Conservation (phyloP, 805 yeast species). For the Zygoascus tannicola region DNA sequence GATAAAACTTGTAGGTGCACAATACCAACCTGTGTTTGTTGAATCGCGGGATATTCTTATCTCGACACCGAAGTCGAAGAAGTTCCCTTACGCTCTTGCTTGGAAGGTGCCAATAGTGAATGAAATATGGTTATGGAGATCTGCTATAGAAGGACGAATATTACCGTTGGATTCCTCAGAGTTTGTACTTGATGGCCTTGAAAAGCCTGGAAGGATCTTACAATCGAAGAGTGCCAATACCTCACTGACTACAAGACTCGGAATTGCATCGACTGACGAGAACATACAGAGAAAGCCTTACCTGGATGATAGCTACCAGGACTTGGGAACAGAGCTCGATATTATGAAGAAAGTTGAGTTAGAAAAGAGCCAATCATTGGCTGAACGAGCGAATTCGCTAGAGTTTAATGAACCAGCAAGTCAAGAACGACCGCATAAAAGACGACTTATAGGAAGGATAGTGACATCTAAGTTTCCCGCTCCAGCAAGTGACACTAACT, state of each 20-base stretch:
- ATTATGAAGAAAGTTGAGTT: background rate
- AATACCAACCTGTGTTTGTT: conserved; percentile 40
- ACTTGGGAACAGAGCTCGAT: background rate
- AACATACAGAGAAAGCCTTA: background rate
- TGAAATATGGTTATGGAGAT: conserved; percentile 31
- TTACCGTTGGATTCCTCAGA: conserved; percentile 10
- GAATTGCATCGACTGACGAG: background rate
- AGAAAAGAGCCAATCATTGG: background rate
- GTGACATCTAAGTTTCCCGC: background rate
- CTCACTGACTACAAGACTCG: background rate
- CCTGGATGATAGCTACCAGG: background rate
- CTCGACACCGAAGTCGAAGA: conserved; percentile 21
- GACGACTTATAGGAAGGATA: conserved; percentile 8
- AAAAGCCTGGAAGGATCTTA: conserved; percentile 6
- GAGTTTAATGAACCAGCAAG: background rate
- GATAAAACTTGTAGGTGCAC: conserved; percentile 44
- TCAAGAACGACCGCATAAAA: background rate
- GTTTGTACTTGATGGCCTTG: conserved; percentile 16
- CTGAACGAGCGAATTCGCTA: background rate
- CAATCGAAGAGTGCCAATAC: background rate
- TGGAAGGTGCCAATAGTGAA: conserved; percentile 33
- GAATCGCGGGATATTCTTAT: conserved; percentile 47
- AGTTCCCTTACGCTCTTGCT: conserved; percentile 25
- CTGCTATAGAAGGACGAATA: conserved; percentile 23
- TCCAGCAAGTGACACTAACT: background rate